Evolutionary conservation across 1,284 basidiomycete species (phyloP).

Genomic region (Ceratobasidium sp.): DNA sequence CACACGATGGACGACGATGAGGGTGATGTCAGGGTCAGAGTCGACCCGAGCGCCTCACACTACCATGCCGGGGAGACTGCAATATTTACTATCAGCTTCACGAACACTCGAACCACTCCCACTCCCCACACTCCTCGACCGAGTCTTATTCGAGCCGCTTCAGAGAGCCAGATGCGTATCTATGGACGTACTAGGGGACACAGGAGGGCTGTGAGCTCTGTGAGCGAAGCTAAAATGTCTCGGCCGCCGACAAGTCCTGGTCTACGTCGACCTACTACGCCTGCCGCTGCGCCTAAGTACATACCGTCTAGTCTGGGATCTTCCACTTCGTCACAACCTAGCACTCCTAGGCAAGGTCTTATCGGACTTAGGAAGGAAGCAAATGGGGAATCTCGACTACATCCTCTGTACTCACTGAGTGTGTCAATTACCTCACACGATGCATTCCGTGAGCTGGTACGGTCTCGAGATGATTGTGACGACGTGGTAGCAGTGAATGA

Average conservation of each 20-base stretch:
- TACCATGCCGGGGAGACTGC: conserved; percentile 41
- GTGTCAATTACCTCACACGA: conserved; percentile 29
- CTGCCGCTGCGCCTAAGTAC: conserved; percentile 16
- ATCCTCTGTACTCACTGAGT: conserved; percentile 25
- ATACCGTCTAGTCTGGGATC: conserved; percentile 11
- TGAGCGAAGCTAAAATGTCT: conserved; percentile 42
- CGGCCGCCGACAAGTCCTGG: conserved; percentile 42
- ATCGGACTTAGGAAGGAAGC: conserved; percentile 4
- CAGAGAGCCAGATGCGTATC: conserved; percentile 11
- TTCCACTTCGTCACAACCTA: background rate
- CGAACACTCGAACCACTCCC: conserved; percentile 21
- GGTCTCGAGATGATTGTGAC: background rate
- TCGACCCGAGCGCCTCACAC: conserved; percentile 44
- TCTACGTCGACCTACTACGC: conserved; percentile 26
- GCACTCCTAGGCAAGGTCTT: conserved; percentile 23
- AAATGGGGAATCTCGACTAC: conserved; percentile 19
- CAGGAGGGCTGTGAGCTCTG: conserved; percentile 34
- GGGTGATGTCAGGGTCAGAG: conserved; percentile 38
- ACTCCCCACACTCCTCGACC: conserved; percentile 16
- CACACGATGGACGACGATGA: conserved; percentile 35
- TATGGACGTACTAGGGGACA: conserved; percentile 37
- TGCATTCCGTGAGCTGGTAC: conserved; percentile 35
- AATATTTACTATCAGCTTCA: conserved; percentile 41
- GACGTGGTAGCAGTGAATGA: conserved; percentile 25
- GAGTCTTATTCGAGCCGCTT: conserved; percentile 14